These are phyloP conservation scores for Aspergillus neotritici DNA, from an alignment of 2,329 filamentous ascomycete genomes.

Conservation along the genomic window DNA sequence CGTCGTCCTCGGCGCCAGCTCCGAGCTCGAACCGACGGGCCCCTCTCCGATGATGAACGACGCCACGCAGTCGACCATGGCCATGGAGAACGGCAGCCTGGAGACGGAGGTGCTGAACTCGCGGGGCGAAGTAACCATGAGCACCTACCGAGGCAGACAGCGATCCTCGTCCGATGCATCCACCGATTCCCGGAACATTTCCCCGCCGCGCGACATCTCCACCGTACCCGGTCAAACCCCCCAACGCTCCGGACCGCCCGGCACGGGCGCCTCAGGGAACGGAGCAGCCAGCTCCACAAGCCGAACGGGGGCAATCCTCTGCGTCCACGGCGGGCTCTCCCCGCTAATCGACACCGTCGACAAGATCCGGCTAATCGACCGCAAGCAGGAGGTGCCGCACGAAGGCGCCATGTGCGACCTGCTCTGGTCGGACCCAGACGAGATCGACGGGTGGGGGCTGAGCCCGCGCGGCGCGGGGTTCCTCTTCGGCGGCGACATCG, in stretches of 20 bases:
- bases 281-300: constrained; percentile 50
- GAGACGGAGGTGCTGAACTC: constrained; percentile 93
- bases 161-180: constrained; percentile 29
- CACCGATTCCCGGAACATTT: constrained; percentile 34
- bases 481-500: constrained; percentile 90
- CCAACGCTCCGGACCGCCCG: constrained; percentile 63
- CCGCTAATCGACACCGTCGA: constrained; percentile 90
- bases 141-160: constrained; percentile 33
- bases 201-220: constrained; percentile 37
- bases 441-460: constrained; percentile 89
- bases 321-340: constrained; percentile 88
- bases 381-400: constrained; percentile 96
- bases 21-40: constrained; percentile 56
- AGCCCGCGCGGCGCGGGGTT: constrained; percentile 93
- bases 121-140: constrained; percentile 69
- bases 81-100: constrained; percentile 61
- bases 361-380: constrained; percentile 88
- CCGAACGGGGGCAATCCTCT: constrained; percentile 77
- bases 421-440: constrained; percentile 95
- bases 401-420: constrained; percentile 99
- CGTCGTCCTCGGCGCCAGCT: constrained; percentile 77
- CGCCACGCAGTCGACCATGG: constrained; percentile 47
- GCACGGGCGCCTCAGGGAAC: constrained; percentile 69
- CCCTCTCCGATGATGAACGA: constrained; percentile 35
- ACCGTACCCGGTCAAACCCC: constrained; percentile 42